Percentiles rank a stretch among this genome's conserved stretches.
Evolutionary conservation across 495 filamentous ascomycete species (phyloP).

Genomic region (Penicillium paradoxum): DNA sequence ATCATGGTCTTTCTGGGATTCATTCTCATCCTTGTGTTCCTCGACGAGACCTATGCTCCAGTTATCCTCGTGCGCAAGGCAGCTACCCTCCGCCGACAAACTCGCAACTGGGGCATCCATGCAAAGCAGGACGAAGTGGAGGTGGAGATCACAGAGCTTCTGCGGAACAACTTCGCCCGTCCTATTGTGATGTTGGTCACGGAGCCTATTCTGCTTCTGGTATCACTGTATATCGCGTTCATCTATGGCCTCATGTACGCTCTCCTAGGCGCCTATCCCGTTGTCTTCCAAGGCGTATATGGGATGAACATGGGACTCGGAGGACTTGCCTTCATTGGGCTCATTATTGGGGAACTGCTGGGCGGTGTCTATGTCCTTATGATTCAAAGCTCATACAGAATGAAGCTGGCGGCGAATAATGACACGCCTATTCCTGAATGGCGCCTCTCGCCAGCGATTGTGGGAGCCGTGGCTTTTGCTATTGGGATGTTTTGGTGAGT

Average conservation of each 20-base stretch:
- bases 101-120: constrained; percentile 44
- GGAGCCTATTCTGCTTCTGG: constrained; percentile 41
- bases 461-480: constrained; percentile 44
- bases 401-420: constrained; percentile 25
- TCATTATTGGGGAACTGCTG: constrained; percentile 27
- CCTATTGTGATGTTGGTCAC: constrained; percentile 40
- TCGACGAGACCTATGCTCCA: constrained; percentile 36
- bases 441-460: constrained; percentile 38
- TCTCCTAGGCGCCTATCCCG: constrained; percentile 28
- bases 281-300: constrained; percentile 28
- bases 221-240: constrained; percentile 40
- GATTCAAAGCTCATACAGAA: constrained; percentile 19
- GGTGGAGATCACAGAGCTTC: constrained; percentile 30
- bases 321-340: constrained; percentile 28
- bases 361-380: constrained; percentile 21
- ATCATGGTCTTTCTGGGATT: constrained; percentile 30
- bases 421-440: constrained; percentile 29
- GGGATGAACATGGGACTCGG: constrained; percentile 25
- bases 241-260: constrained; percentile 36
- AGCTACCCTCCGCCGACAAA: constrained; percentile 33
- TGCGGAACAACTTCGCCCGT: constrained; percentile 36
- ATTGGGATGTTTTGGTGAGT: constrained; percentile 49
- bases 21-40: constrained; percentile 24
- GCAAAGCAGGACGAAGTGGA: constrained; percentile 45
- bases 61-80: constrained; percentile 36